Evolutionary conservation across 257 asterid species (phyloP), one percentile per base, ranked within the genome.

Genomic region (Solanum rostratum): DNA sequence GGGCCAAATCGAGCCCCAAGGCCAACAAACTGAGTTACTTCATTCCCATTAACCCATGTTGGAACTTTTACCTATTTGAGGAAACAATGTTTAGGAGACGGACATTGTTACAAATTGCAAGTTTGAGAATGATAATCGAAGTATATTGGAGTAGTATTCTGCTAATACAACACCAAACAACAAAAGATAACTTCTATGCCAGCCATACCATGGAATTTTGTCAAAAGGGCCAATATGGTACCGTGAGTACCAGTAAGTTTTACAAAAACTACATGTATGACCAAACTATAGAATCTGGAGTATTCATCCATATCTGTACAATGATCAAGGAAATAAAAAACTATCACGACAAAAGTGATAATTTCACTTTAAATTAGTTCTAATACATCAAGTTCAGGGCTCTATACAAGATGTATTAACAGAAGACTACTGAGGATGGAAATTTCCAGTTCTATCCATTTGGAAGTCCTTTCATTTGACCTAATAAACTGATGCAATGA

Each of bases 1-100:
- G 90, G 95, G 54, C 99, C 99, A 84, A 97, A 97, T 84, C 99
- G 91, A 19, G 99, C 99, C 60, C 99, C 98, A 43, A 97, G 93
- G 43, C 99, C 99, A 54, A 95, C 98, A 91, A 95, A 95, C 90
- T 93, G 95, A 74, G 83, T 90, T 86, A 88, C 89, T 91, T 97
- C 98, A 76, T 70, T 59, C 65, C 94, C 96, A 86, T 91, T 88
- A 83, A 95, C 89, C 99, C 97, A 97, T n/a, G 93, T 91, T n/a
- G 98, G 95, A 80, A 97, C 92, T 94, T 97, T 97, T 43, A 97
- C 98, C 99, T 97, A 88, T 86, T 86, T 37, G 84, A 24, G 39
- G 53, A 86, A 73, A 30, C 43, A 71, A 8, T 70, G 33, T 43
- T 84, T 59, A 84, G 74, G 90, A 4, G 45, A 83, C 33, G 41